Percentiles rank a stretch among this genome's conserved stretches.
Conservation (phyloP, 2,329 filamentous ascomycete genomes). For the Colletotrichum sp. region DNA sequence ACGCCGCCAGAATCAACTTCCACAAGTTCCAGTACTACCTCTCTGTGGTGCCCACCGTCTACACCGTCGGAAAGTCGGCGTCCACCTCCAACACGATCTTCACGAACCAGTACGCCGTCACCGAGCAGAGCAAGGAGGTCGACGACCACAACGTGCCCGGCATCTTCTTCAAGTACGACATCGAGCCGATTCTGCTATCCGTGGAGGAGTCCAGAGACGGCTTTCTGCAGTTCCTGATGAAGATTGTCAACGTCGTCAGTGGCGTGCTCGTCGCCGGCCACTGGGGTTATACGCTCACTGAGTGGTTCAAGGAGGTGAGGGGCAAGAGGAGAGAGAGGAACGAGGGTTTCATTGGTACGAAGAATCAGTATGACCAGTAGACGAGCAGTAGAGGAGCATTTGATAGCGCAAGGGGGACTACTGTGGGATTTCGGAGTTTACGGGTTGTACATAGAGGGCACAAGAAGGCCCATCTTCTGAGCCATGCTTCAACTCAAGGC, state of each 20-base stretch:
- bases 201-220: conserved; percentile 83
- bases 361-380: conserved; percentile 19
- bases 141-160: conserved; percentile 78
- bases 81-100: conserved; percentile 65
- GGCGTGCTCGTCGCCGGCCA: conserved; percentile 93
- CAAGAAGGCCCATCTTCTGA: not conserved
- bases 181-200: conserved; percentile 89
- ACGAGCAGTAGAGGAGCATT: not conserved
- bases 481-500: not conserved
- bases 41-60: conserved; percentile 92
- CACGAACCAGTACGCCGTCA: conserved; percentile 98
- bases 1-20: conserved; percentile 77
- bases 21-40: conserved; percentile 99
- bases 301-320: conserved; percentile 69
- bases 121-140: conserved; percentile 78
- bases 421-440: conserved; percentile 9
- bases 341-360: conserved; percentile 26
- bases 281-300: conserved; percentile 86
- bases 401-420: not conserved
- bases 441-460: conserved; percentile 8
- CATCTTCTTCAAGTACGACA: conserved; percentile 98
- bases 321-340: conserved; percentile 52
- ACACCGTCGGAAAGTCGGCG: conserved; percentile 65
- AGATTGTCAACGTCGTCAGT: conserved; percentile 87
- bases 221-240: conserved; percentile 76